phyloP scores from a whole-genome alignment of 345 rosid species.

The Gossypium turneri region DNA sequence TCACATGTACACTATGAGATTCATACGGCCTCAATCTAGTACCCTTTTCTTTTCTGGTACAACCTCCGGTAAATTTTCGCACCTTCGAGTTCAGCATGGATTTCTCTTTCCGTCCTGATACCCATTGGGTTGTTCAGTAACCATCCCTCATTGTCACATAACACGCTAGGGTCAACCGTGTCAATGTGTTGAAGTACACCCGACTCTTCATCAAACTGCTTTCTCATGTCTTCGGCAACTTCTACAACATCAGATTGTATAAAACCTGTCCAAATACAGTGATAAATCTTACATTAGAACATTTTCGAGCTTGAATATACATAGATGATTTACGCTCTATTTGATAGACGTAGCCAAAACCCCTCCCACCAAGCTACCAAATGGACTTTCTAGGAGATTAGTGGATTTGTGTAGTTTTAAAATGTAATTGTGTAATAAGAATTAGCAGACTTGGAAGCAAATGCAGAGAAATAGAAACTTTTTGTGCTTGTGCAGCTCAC shows the following conservation, averaged over 20 bases:
- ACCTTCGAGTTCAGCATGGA: constrained; percentile 77
- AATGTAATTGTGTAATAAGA: background rate
- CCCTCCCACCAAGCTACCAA: background rate
- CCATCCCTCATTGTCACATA: constrained; percentile 68
- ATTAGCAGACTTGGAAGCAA: background rate
- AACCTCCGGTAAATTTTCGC: constrained; percentile 72
- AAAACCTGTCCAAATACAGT: constrained; percentile 46
- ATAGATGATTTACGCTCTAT: background rate
- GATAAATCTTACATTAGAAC: background rate
- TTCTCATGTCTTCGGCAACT: constrained; percentile 81
- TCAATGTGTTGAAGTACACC: constrained; percentile 44
- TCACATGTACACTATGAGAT: background rate
- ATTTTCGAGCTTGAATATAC: background rate
- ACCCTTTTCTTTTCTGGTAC: constrained; percentile 52
- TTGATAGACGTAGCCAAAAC: background rate
- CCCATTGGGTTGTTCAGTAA: constrained; percentile 68
- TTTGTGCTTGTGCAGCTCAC: background rate
- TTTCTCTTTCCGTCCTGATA: constrained; percentile 85
- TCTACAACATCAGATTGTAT: constrained; percentile 87
- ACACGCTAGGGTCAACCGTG: constrained; percentile 25
- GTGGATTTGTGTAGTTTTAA: background rate
- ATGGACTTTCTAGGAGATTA: background rate
- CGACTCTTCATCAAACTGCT: constrained; percentile 56
- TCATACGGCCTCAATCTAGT: constrained; percentile 1
- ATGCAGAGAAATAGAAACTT: background rate